A percentile compares a stretch with the other conserved stretches of the same genome.
Evolutionary conservation across 345 rosid species (phyloP).

Genomic region (Garcia nutans): DNA sequence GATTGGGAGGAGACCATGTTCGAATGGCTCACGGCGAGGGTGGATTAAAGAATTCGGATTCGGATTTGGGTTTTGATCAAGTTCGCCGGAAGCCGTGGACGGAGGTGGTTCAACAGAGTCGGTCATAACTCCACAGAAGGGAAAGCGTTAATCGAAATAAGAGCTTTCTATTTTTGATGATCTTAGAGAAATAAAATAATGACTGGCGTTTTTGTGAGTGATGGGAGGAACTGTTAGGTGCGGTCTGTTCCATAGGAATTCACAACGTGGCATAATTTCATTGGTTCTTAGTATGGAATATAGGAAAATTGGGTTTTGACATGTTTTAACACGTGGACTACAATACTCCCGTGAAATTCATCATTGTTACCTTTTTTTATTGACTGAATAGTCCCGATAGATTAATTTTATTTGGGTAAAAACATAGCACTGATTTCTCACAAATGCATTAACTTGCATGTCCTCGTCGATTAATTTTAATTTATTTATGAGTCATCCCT

Average conservation of each 20-base stretch:
- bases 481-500: no score
- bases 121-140: conserved; percentile 14
- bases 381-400: no score
- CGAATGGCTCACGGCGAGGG: conserved; percentile 89
- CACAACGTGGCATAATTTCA: neutral
- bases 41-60: conserved; percentile 53
- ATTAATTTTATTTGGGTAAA: no score
- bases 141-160: conserved; percentile 2
- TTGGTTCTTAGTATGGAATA: neutral
- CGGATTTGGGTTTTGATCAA: conserved; percentile 8
- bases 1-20: conserved; percentile 94
- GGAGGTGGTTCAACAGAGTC: conserved; percentile 11
- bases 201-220: conserved; percentile 8
- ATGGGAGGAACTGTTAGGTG: neutral
- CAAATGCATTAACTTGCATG: no score
- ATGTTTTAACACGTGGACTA: neutral
- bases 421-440: no score
- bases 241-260: neutral
- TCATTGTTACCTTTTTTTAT: no score
- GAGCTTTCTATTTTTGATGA: conserved; percentile 16
- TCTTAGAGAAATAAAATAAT: neutral
- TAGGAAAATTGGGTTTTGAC: neutral
- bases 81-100: conserved; percentile 12
- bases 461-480: no score
- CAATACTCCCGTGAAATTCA: neutral